A percentile compares a stretch with the other conserved stretches of the same genome.
phyloP scores from a whole-genome alignment of 352 stramenopile genomes.

The Phytophthora melonis region DNA sequence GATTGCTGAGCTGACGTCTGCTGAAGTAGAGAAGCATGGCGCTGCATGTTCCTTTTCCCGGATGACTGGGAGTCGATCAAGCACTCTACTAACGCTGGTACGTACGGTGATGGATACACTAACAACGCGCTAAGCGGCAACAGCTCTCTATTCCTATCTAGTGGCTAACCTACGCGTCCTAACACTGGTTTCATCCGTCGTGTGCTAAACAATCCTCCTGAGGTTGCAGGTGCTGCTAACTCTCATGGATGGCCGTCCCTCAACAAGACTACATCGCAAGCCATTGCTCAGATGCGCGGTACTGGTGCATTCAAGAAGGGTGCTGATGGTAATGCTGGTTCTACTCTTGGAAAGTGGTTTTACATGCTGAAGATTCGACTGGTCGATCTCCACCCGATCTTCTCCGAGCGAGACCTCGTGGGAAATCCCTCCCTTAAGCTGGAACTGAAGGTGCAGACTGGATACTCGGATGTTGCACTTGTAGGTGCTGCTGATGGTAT shows the following conservation, averaged over 20 bases:
- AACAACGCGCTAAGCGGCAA: too few species aligned
- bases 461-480: too few species aligned
- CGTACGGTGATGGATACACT: too few species aligned
- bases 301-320: constrained; percentile 7
- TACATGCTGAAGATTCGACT: not conserved
- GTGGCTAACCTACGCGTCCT: not conserved
- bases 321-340: not conserved
- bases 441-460: not conserved
- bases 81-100: too few species aligned
- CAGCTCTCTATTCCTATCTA: not conserved
- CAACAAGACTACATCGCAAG: not conserved
- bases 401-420: not conserved
- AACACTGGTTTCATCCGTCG: not conserved
- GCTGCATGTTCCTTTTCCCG: too few species aligned
- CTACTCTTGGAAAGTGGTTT: not conserved
- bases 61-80: too few species aligned
- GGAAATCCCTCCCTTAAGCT: not conserved
- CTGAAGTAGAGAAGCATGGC: not conserved
- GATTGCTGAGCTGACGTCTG: not conserved
- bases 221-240: not conserved
- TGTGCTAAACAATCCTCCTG: not conserved
- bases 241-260: not conserved
- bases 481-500: not conserved
- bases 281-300: constrained; percentile 2
- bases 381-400: not conserved